phyloP scores from a whole-genome alignment of 768 basidiomycete genomes.

The Boletus pseudopeckii region DNA sequence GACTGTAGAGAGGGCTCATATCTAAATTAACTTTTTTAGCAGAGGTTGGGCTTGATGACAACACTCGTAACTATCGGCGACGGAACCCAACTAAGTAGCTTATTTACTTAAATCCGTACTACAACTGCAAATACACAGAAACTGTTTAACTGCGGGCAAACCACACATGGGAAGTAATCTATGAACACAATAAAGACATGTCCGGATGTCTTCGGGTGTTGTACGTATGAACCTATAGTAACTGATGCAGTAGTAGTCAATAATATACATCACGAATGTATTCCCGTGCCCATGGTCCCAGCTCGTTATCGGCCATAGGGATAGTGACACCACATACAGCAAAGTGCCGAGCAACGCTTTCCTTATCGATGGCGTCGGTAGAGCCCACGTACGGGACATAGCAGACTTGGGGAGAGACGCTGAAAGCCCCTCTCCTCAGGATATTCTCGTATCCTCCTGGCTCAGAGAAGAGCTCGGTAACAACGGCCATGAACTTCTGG shows the following conservation, averaged over 20 bases:
- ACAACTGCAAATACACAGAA: conserved; percentile 12
- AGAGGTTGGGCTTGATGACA: background rate
- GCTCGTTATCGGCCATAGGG: conserved; percentile 33
- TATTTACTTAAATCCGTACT: conserved; percentile 14
- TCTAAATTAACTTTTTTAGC: background rate
- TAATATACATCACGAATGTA: conserved; percentile 30
- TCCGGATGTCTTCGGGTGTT: conserved; percentile 23
- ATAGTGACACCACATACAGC: conserved; percentile 40
- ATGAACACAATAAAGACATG: conserved; percentile 24
- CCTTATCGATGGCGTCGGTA: conserved; percentile 29
- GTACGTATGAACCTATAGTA: conserved; percentile 16
- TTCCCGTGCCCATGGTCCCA: conserved; percentile 39
- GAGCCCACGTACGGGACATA: conserved; percentile 32
- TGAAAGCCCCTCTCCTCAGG: conserved; percentile 34
- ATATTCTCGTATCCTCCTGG: conserved; percentile 39
- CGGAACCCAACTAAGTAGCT: background rate
- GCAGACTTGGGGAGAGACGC: conserved; percentile 32
- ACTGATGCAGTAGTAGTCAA: conserved; percentile 14
- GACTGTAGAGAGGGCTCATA: conserved; percentile 78
- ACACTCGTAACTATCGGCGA: background rate
- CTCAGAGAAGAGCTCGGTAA: conserved; percentile 40
- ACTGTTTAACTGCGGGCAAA: conserved; percentile 2
- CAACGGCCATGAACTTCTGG: conserved; percentile 39
- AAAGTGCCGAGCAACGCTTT: conserved; percentile 40
- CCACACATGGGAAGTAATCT: conserved; percentile 1